Evolutionary conservation across 495 filamentous ascomycete genomes (phyloP).

Genomic region (Tuber melanosporum): DNA sequence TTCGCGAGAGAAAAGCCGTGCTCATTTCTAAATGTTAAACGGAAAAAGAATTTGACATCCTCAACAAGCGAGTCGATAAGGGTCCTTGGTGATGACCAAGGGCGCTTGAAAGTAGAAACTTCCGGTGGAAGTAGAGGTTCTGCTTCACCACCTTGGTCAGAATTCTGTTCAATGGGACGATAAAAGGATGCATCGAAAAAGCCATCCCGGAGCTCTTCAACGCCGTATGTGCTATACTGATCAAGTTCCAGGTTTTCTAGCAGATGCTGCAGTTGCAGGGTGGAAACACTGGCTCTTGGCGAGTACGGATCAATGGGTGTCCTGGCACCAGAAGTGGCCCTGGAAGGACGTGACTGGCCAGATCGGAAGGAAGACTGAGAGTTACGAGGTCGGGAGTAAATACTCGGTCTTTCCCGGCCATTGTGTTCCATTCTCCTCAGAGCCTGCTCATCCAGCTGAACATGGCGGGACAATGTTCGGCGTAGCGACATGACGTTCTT

Average conservation of each 20-base stretch:
- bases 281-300: constrained; percentile 37
- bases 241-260: constrained; percentile 44
- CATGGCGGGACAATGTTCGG: constrained; percentile 16
- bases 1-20: constrained; percentile 49
- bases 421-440: constrained; percentile 17
- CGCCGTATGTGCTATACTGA: constrained; percentile 49
- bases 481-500: background rate
- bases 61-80: constrained; percentile 42
- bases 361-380: constrained; percentile 34
- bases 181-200: constrained; percentile 57
- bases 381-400: constrained; percentile 25
- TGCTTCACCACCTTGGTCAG: constrained; percentile 17
- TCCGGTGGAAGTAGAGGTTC: constrained; percentile 13
- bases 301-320: constrained; percentile 36
- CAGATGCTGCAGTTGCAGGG: constrained; percentile 45
- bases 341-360: constrained; percentile 19
- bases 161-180: constrained; percentile 45
- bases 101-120: constrained; percentile 13
- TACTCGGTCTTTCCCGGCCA: constrained; percentile 18
- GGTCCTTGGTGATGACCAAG: constrained; percentile 39
- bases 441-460: constrained; percentile 32
- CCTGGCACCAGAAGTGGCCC: constrained; percentile 30
- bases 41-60: constrained; percentile 44
- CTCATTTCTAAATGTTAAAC: constrained; percentile 38
- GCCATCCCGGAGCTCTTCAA: constrained; percentile 53